A percentile compares a stretch with the other conserved stretches of the same genome.
Conservation (phyloP, 2,329 filamentous ascomycete genomes). For the Aulographum hederae region DNA sequence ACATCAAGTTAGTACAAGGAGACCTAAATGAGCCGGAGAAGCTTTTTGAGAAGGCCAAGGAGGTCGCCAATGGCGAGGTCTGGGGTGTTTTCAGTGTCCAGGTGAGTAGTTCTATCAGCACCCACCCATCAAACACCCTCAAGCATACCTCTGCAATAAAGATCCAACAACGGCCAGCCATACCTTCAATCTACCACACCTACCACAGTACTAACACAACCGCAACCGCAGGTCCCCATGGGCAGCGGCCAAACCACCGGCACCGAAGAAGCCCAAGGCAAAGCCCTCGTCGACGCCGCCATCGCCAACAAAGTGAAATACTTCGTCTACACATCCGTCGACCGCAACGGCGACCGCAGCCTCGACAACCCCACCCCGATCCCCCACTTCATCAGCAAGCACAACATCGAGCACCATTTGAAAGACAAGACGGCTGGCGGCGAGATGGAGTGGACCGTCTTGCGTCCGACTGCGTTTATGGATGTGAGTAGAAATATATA, state of each 20-base stretch:
- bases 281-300: conserved; percentile 37
- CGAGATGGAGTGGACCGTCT: conserved; percentile 40
- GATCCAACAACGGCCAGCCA: neutral
- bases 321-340: conserved; percentile 47
- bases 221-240: conserved; percentile 23
- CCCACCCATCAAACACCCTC: too few relatives aligned
- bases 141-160: neutral
- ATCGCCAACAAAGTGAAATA: conserved; percentile 35
- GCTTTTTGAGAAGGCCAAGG: conserved; percentile 30
- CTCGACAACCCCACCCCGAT: conserved; percentile 35
- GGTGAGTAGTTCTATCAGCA: conserved; percentile 1
- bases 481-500: conserved; percentile 16
- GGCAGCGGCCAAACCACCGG: conserved; percentile 22
- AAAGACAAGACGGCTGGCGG: conserved; percentile 23
- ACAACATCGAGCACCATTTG: conserved; percentile 44
- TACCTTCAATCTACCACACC: too few relatives aligned
- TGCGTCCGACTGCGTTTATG: conserved; percentile 45
- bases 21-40: conserved; percentile 32
- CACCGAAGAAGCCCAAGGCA: conserved; percentile 36
- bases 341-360: conserved; percentile 39
- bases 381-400: conserved; percentile 44
- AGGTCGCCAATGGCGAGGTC: conserved; percentile 20
- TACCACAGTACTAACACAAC: too few relatives aligned
- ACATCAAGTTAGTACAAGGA: conserved; percentile 38
- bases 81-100: conserved; percentile 45